These are phyloP conservation scores for Starmerella stellata DNA, from an alignment of 805 yeast genomes.

Conservation along the genomic window DNA sequence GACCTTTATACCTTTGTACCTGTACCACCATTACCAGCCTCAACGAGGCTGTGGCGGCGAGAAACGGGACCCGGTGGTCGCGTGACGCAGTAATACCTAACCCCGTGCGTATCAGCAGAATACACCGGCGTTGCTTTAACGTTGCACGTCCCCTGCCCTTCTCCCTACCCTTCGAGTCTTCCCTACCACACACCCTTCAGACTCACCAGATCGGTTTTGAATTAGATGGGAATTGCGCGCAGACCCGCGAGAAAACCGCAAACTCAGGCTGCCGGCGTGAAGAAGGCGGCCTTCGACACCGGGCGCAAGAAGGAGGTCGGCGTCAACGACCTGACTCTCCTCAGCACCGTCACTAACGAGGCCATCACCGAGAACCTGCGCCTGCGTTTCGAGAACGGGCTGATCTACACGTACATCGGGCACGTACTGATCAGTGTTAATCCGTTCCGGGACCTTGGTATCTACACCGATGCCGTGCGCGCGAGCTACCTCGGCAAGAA, in stretches of 20 bases:
- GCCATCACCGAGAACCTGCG: conserved; percentile 80
- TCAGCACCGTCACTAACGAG: conserved; percentile 77
- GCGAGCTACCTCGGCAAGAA: conserved; percentile 75
- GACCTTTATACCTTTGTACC: too few species aligned
- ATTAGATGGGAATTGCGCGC: conserved; percentile 67
- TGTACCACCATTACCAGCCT: too few species aligned
- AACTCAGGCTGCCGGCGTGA: conserved; percentile 42
- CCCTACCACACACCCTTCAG: too few species aligned
- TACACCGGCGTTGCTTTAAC: too few species aligned
- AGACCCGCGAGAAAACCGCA: conserved; percentile 46
- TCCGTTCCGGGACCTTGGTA: conserved; percentile 92
- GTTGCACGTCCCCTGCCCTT: too few species aligned
- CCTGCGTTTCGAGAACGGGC: conserved; percentile 72
- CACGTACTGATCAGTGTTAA: conserved; percentile 90
- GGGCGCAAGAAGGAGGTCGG: conserved; percentile 94
- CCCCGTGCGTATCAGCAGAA: too few species aligned
- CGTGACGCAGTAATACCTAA: too few species aligned
- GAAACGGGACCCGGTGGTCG: too few species aligned
- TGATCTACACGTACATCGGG: conserved; percentile 84
- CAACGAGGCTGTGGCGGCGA: too few species aligned
- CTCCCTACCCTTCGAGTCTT: neutral
- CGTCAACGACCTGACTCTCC: conserved; percentile 78
- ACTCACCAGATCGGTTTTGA: conserved; percentile 1
- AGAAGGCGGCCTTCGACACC: conserved; percentile 80
- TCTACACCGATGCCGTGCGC: conserved; percentile 65